phyloP scores from a whole-genome alignment of 2,329 filamentous ascomycete genomes.

The Exophiala spinifera region DNA sequence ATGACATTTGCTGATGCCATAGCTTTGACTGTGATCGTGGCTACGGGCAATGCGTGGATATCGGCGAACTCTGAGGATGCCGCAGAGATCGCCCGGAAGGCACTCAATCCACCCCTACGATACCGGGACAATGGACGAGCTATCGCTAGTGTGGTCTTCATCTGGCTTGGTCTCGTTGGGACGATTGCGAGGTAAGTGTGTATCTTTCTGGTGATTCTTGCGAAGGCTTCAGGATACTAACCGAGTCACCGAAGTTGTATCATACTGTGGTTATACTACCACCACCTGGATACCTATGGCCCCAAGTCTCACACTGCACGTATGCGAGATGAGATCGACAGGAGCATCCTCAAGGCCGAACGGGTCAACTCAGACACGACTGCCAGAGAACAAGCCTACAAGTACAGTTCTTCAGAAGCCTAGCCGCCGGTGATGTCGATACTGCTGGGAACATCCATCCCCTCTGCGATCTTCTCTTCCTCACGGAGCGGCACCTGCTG shows the following conservation, averaged over 20 bases:
- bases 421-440: background rate
- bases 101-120: constrained; percentile 34
- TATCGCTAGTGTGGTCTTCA: constrained; percentile 51
- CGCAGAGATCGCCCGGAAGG: constrained; percentile 32
- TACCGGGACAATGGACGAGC: constrained; percentile 52
- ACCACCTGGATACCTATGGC: constrained; percentile 21
- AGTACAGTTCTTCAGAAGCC: background rate
- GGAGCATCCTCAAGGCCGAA: constrained; percentile 16
- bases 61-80: constrained; percentile 35
- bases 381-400: constrained; percentile 11
- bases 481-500: background rate
- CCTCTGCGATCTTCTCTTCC: background rate
- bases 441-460: too few relatives aligned
- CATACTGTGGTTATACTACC: constrained; percentile 24
- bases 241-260: constrained; percentile 13
- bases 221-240: background rate
- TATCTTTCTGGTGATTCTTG: background rate
- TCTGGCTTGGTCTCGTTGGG: constrained; percentile 52
- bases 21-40: constrained; percentile 51
- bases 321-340: constrained; percentile 20
- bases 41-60: constrained; percentile 46
- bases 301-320: constrained; percentile 21
- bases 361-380: constrained; percentile 4
- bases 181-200: constrained; percentile 42
- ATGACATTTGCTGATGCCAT: constrained; percentile 50